phyloP scores from a whole-genome alignment of 164 flowering plant genomes.

The Vitis rupestris region DNA sequence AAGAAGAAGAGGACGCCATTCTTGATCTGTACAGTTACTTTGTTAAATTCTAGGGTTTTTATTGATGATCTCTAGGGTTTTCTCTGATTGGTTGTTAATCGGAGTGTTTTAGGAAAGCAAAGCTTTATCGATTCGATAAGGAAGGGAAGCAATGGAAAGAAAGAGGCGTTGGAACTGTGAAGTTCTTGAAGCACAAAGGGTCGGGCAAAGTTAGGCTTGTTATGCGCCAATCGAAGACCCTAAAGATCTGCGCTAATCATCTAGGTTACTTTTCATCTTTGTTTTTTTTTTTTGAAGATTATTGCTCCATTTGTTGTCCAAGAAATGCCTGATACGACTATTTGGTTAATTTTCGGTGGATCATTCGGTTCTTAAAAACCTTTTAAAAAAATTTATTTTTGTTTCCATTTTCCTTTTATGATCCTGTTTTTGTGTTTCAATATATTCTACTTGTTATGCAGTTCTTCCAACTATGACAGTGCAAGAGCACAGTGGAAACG shows the following conservation, averaged over 20 bases:
- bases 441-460: slow-evolving; percentile 13
- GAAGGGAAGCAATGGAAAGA: slow-evolving; percentile 78
- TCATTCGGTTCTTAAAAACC: too few relatives aligned
- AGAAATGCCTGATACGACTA: too few relatives aligned
- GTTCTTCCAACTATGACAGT: slow-evolving; percentile 49
- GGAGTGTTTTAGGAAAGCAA: slow-evolving; percentile 42
- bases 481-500: slow-evolving; percentile 74
- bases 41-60: slow-evolving; percentile 2
- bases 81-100: not conserved
- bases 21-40: slow-evolving; percentile 53
- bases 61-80: not conserved
- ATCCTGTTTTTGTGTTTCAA: not conserved
- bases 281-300: too few relatives aligned
- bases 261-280: slow-evolving; percentile 16
- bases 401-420: not conserved
- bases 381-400: too few relatives aligned
- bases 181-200: slow-evolving; percentile 58
- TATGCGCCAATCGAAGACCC: slow-evolving; percentile 71
- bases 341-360: too few relatives aligned
- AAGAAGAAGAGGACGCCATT: slow-evolving; percentile 69
- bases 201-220: slow-evolving; percentile 59
- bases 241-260: slow-evolving; percentile 79
- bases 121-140: slow-evolving; percentile 63
- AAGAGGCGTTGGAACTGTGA: slow-evolving; percentile 69
- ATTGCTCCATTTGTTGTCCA: too few relatives aligned